Evolutionary conservation across 768 basidiomycete genomes (phyloP), one percentile per base, ranked within the genome.

Genomic region (Agrocybe chaxingu): DNA sequence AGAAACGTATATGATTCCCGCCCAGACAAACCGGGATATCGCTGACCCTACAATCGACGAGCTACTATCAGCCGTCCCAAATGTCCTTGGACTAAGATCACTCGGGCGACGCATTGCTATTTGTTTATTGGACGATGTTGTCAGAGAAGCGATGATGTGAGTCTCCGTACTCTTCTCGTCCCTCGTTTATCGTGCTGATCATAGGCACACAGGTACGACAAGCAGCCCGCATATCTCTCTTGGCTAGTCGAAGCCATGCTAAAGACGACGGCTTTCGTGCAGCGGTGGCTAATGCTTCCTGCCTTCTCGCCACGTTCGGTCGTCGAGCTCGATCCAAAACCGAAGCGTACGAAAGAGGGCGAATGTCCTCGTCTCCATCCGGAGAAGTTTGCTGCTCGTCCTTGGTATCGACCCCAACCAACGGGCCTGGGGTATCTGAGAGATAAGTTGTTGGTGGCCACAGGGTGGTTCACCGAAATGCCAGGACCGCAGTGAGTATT

Each of bases 121-220:
- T 9, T 68, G 70, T 37, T 45, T 77, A 18, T 50, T 80, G 32
- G 74, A 77, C 5, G 74, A 78, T 7, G 56, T 58, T n/a, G 70
- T 74, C 0, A 65, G 78, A n/a, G 62, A 69, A 10, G 73, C 75
- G 6, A 77, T 79, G 76, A 70, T 77, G 78, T 79, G 52, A 24
- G 68, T 67, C 8, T 16, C 16, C 6, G 39, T 11, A 29, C 7
- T 46, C 24, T 6, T 34, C 35, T 37, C 24, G 7, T 24, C 34
- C 34, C 38, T 24, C 19, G 12, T 10, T 18, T 55, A 19, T 37
- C 18, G 9, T 42, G 24, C 24, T 5, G 19, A 7, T 16, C 30
- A 43, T 33, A 12, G 37, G 16, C 16, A 18, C 13, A 33, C 40
- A 77, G 77, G 67, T 64, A 72, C 51, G 67, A 69, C 0, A 51